A percentile compares a stretch with the other conserved stretches of the same genome.
Conservation (phyloP, 176 grass and related monocot species). For the Carex scoparia region DNA sequence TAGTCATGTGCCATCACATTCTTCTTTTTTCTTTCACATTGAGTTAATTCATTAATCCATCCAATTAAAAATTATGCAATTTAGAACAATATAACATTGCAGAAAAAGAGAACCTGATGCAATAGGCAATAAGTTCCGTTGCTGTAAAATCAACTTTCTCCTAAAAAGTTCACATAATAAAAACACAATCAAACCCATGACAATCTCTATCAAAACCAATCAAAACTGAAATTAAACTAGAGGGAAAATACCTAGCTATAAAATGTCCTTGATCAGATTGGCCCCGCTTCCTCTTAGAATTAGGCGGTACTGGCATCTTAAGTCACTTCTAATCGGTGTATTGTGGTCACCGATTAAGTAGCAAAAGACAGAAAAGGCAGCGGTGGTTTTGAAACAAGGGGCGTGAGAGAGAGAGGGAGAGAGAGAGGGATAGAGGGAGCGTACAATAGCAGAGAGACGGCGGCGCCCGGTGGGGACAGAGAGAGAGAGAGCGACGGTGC, state of each 20-base stretch:
- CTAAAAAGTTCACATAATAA: not conserved
- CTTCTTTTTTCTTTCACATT: not conserved
- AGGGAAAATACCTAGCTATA: slow-evolving; percentile 17
- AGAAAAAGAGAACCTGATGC: not conserved
- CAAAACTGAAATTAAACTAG: not conserved
- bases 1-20: not conserved
- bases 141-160: slow-evolving; percentile 1
- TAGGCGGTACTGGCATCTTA: not conserved
- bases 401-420: no score
- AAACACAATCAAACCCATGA: not conserved
- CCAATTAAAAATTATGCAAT: not conserved
- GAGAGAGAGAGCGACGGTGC: not conserved
- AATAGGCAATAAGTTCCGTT: slow-evolving; percentile 7
- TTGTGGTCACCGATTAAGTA: no score
- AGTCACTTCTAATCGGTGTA: not conserved
- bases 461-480: no score
- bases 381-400: no score
- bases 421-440: no score
- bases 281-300: not conserved
- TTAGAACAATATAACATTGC: not conserved
- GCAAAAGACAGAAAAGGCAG: no score
- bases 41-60: not conserved
- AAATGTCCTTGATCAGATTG: slow-evolving; percentile 15
- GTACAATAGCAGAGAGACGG: no score
- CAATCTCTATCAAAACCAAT: not conserved